Evolutionary conservation across 2,329 filamentous ascomycete species (phyloP).

Genomic region (Ceratocystis lukuohia): DNA sequence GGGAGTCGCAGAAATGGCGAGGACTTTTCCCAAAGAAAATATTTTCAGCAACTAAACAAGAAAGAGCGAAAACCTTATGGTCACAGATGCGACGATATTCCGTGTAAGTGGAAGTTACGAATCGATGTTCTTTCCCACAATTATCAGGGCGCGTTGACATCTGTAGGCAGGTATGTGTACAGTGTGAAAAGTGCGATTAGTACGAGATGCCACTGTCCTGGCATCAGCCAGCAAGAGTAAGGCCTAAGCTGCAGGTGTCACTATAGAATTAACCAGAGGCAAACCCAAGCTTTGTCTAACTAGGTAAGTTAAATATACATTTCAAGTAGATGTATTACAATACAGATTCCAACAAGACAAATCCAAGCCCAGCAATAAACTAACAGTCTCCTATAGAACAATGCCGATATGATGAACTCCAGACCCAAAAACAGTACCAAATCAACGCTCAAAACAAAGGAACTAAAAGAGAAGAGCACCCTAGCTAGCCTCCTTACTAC

Average conservation of each 20-base stretch:
- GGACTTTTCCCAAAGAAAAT: no score
- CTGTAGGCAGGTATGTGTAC: background rate
- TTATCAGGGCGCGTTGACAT: background rate
- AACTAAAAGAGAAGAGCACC: no score
- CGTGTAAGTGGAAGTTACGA: no score
- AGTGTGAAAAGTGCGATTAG: background rate
- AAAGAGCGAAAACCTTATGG: background rate
- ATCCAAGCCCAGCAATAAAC: no score
- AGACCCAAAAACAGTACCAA: background rate
- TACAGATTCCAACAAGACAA: no score
- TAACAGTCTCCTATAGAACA: background rate
- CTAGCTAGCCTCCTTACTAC: no score
- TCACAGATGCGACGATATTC: no score
- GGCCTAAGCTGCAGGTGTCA: background rate
- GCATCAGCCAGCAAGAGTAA: background rate
- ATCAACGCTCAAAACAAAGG: background rate
- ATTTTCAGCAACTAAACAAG: background rate
- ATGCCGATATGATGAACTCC: background rate
- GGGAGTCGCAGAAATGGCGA: no score
- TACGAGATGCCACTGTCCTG: background rate
- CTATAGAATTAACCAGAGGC: background rate
- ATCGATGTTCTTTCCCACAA: background rate
- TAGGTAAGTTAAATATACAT: no score
- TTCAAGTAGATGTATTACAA: no score
- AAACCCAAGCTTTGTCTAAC: no score